Evolutionary conservation across 2,329 filamentous ascomycete species (phyloP).

Genomic region (Botrytis aclada): DNA sequence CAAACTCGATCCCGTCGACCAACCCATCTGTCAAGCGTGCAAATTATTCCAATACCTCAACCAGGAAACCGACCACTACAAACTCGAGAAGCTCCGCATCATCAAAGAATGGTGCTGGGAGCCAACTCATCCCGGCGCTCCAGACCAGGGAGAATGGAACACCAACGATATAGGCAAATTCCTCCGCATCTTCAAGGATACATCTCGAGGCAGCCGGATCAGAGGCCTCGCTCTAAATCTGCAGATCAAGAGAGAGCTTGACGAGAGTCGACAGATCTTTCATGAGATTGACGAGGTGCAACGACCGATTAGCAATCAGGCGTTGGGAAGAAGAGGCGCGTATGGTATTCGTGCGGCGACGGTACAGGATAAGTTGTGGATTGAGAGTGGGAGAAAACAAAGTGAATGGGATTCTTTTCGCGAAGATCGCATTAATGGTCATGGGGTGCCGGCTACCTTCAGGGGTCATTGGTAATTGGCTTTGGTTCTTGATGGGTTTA

Average conservation of each 20-base stretch:
- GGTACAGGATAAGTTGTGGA: background rate
- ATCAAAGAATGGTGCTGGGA: slow-evolving; percentile 27
- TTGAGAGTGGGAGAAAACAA: background rate
- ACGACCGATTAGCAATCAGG: background rate
- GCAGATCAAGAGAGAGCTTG: background rate
- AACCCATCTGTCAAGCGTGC: slow-evolving; percentile 27
- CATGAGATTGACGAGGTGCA: slow-evolving; percentile 10
- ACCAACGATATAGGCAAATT: slow-evolving; percentile 19
- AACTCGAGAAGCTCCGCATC: slow-evolving; percentile 26
- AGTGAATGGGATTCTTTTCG: background rate
- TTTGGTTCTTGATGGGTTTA: background rate
- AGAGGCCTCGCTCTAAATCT: fast-evolving
- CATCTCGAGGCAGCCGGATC: background rate
- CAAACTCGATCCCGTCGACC: background rate
- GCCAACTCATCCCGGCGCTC: background rate
- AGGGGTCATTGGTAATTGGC: background rate
- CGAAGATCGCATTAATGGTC: background rate
- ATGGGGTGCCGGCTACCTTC: background rate
- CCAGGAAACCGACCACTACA: slow-evolving; percentile 33
- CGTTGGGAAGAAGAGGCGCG: background rate
- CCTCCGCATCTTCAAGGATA: slow-evolving; percentile 13
- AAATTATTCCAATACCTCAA: slow-evolving; percentile 21
- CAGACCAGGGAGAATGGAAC: slow-evolving; percentile 20
- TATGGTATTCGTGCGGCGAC: slow-evolving; percentile 4
- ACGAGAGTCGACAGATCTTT: background rate